These are phyloP conservation scores for Chlamydomonas urium DNA, from an alignment of 139 green algal genomes.

Conservation along the genomic window DNA sequence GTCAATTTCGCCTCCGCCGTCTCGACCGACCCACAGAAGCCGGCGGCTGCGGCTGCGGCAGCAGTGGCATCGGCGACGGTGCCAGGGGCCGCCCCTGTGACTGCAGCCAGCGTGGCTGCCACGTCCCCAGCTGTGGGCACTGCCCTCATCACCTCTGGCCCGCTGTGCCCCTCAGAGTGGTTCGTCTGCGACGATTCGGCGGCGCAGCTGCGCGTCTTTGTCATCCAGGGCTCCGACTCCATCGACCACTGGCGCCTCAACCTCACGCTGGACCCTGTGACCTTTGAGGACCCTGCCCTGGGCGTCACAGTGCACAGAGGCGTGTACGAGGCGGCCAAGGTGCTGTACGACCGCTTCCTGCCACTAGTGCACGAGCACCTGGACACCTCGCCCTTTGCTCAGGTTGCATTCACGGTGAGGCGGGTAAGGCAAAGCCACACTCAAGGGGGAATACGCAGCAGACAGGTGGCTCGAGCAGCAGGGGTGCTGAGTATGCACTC, in stretches of 20 bases:
- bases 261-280: conserved; percentile 92
- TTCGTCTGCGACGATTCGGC: neutral
- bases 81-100: too few relatives aligned
- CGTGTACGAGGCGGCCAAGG: conserved; percentile 82
- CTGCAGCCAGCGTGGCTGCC: too few relatives aligned
- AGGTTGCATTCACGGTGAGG: conserved; percentile 40
- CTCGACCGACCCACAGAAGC: too few relatives aligned
- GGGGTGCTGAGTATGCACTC: neutral
- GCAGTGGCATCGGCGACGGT: too few relatives aligned
- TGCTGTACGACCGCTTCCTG: conserved; percentile 87
- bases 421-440: neutral
- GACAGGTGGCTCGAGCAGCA: neutral
- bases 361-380: conserved; percentile 85
- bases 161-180: conserved; percentile 17
- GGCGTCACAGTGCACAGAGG: conserved; percentile 86
- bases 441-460: neutral
- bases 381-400: conserved; percentile 36
- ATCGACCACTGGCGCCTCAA: conserved; percentile 85
- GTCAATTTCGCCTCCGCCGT: too few relatives aligned
- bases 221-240: conserved; percentile 31
- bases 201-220: neutral
- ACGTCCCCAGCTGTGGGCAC: too few relatives aligned
- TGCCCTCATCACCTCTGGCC: neutral
- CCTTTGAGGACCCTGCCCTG: conserved; percentile 84
- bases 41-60: too few relatives aligned